These are phyloP conservation scores for Bifiguratus adelaidae DNA, from an alignment of 192 early-diverging fungal genomes.

Conservation along the genomic window DNA sequence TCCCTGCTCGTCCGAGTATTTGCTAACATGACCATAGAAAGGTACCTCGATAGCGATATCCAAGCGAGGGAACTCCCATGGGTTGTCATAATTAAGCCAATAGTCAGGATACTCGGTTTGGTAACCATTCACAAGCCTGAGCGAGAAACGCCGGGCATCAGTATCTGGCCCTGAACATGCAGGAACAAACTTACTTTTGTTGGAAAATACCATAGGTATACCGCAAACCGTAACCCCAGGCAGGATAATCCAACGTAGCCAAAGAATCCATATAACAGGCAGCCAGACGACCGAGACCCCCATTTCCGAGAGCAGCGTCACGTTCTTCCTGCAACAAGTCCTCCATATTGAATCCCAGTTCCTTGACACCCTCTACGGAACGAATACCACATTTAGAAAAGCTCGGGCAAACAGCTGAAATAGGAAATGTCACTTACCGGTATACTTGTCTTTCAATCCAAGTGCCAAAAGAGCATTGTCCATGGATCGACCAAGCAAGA, in stretches of 20 bases:
- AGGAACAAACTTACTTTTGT: constrained; percentile 48
- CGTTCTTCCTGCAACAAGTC: constrained; percentile 88
- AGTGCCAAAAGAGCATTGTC: constrained; percentile 94
- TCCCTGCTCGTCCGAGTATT: constrained; percentile 52
- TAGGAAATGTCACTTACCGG: constrained; percentile 22
- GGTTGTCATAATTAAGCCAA: constrained; percentile 95
- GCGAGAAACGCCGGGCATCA: no score
- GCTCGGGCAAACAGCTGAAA: background rate
- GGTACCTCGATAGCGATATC: constrained; percentile 84
- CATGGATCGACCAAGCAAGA: constrained; percentile 91
- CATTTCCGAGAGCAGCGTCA: constrained; percentile 96
- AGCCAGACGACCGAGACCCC: constrained; percentile 92
- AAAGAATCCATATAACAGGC: constrained; percentile 98
- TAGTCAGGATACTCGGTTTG: constrained; percentile 93
- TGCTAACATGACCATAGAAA: constrained; percentile 84
- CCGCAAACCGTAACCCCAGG: constrained; percentile 95
- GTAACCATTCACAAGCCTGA: constrained; percentile 82
- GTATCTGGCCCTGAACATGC: no score
- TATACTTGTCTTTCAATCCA: constrained; percentile 70
- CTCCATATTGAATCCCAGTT: constrained; percentile 88
- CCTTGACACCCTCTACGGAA: constrained; percentile 35
- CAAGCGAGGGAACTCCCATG: constrained; percentile 92
- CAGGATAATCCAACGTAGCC: constrained; percentile 88
- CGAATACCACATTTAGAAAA: background rate
- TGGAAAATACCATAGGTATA: constrained; percentile 99